These are phyloP conservation scores for Petrea volubilis DNA, from an alignment of 257 asterid genomes.

Conservation along the genomic window DNA sequence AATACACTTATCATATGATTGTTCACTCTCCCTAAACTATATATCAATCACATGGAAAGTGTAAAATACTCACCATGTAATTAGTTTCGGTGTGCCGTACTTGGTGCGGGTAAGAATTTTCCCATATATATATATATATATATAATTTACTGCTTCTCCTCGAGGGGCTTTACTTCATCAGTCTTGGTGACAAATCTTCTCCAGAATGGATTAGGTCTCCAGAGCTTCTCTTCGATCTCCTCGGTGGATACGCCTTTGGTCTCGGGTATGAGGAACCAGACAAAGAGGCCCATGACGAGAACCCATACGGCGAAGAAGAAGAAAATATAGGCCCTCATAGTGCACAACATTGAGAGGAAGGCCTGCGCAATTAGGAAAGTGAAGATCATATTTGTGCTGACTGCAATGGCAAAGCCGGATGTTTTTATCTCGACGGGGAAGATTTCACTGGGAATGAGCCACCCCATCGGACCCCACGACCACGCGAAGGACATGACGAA, in stretches of 20 bases:
- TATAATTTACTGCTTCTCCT: background rate
- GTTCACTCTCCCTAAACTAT: too few species aligned
- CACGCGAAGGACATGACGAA: constrained; percentile 65
- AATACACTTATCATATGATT: too few species aligned
- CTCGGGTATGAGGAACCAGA: constrained; percentile 35
- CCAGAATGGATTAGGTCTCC: constrained; percentile 41
- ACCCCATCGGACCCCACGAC: constrained; percentile 77
- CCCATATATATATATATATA: too few species aligned
- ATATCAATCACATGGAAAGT: too few species aligned
- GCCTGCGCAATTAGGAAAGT: constrained; percentile 44
- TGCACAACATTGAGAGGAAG: constrained; percentile 42
- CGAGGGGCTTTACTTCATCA: background rate
- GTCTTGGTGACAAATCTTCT: constrained; percentile 14
- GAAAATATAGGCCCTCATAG: constrained; percentile 38
- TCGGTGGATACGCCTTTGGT: constrained; percentile 39
- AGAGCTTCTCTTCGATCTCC: constrained; percentile 26
- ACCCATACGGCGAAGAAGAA: constrained; percentile 49
- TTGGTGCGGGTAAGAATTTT: too few species aligned
- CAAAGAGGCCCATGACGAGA: constrained; percentile 38
- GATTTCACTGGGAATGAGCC: constrained; percentile 65
- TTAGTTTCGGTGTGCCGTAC: too few species aligned
- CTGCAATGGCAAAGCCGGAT: constrained; percentile 65
- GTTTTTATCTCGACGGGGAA: constrained; percentile 65
- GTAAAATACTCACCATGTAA: too few species aligned
- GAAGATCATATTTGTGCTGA: constrained; percentile 46